phyloP scores from a whole-genome alignment of 2,329 filamentous ascomycete genomes.

The Clonostachys chloroleuca region DNA sequence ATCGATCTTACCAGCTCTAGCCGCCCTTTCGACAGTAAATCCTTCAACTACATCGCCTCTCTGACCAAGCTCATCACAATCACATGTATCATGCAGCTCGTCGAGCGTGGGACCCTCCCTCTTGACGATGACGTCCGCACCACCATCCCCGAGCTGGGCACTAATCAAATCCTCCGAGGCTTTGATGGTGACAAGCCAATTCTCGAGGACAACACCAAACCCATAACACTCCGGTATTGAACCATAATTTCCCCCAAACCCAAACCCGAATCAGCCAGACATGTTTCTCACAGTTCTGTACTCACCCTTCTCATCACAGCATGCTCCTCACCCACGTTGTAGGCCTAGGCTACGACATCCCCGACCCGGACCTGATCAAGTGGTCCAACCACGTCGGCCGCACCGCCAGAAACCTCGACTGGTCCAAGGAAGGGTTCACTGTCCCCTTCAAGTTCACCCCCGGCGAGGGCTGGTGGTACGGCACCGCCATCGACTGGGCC shows the following conservation, averaged over 20 bases:
- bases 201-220: constrained; percentile 24
- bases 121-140: constrained; percentile 30
- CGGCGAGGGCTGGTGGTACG: constrained; percentile 45
- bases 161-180: constrained; percentile 26
- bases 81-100: constrained; percentile 30
- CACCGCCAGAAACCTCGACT: constrained; percentile 20
- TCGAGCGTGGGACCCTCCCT: constrained; percentile 22
- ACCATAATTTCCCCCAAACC: too few relatives aligned
- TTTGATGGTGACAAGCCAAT: constrained; percentile 27
- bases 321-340: constrained; percentile 43
- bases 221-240: constrained; percentile 30
- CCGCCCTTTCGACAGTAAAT: constrained; percentile 17
- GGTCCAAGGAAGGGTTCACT: constrained; percentile 27
- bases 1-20: constrained; percentile 19
- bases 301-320: constrained; percentile 6
- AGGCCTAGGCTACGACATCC: constrained; percentile 37
- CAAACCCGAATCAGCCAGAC: too few relatives aligned
- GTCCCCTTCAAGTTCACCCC: constrained; percentile 38
- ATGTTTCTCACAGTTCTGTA: background rate
- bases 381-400: constrained; percentile 32
- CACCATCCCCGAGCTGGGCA: constrained; percentile 23
- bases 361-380: constrained; percentile 27
- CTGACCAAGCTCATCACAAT: constrained; percentile 34
- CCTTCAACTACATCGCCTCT: constrained; percentile 31
- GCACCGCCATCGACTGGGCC: constrained; percentile 39